Conservation (phyloP, 2,329 filamentous ascomycete species). For the Pseudofabraea citricarpa region DNA sequence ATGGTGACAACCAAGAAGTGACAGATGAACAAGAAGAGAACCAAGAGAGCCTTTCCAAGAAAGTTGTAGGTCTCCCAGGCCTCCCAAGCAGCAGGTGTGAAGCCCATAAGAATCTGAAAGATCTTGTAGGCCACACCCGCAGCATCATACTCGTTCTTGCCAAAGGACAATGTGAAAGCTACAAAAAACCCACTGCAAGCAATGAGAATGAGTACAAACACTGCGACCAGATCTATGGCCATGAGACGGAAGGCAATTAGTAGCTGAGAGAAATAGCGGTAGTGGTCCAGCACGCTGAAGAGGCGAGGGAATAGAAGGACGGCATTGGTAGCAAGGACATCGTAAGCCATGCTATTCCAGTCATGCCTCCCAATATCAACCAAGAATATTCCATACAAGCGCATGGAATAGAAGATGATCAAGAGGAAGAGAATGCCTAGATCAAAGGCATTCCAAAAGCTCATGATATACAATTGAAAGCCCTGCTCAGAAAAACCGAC, state of each 20-base stretch:
- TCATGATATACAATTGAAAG: conserved; percentile 94
- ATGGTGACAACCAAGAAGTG: conserved; percentile 96
- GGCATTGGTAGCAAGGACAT: conserved; percentile 87
- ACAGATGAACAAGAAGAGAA: conserved; percentile 85
- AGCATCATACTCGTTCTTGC: conserved; percentile 63
- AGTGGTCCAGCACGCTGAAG: conserved; percentile 91
- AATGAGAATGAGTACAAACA: conserved; percentile 79
- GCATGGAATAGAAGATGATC: conserved; percentile 84
- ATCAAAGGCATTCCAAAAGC: conserved; percentile 96
- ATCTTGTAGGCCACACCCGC: conserved; percentile 80
- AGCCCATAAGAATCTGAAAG: conserved; percentile 93
- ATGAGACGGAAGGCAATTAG: conserved; percentile 92
- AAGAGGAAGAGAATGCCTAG: conserved; percentile 82
- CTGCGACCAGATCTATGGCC: conserved; percentile 82
- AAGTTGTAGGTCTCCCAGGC: conserved; percentile 71
- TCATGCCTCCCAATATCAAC: conserved; percentile 63
- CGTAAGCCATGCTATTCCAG: conserved; percentile 82
- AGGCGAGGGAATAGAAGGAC: conserved; percentile 85
- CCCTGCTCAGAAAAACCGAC: conserved; percentile 96
- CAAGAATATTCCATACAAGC: conserved; percentile 81
- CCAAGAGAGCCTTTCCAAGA: conserved; percentile 71
- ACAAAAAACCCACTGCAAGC: conserved; percentile 93
- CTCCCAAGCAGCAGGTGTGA: conserved; percentile 92
- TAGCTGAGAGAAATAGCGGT: conserved; percentile 92
- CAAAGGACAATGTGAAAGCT: conserved; percentile 81